Conservation (phyloP, 768 basidiomycete genomes). For the Amanita fuliginea region DNA sequence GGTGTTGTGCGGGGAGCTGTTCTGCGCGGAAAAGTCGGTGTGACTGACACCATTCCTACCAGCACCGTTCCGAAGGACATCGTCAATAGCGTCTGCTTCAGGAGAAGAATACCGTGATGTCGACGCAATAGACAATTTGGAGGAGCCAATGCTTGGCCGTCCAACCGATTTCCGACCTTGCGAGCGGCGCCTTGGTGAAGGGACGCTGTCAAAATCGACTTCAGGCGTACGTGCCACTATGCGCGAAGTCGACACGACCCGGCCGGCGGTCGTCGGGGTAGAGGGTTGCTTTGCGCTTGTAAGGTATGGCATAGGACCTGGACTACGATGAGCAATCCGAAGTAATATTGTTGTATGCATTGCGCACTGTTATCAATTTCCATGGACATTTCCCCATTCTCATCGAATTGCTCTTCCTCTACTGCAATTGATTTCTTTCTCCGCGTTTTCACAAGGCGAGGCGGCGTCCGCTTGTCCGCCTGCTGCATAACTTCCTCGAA, state of each 20-base stretch:
- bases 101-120: not conserved
- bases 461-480: conserved; percentile 56
- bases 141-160: conserved; percentile 28
- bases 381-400: conserved; percentile 69
- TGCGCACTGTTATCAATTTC: conserved; percentile 59
- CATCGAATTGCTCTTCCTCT: conserved; percentile 36
- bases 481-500: conserved; percentile 68
- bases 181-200: conserved; percentile 38
- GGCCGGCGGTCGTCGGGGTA: conserved; percentile 28
- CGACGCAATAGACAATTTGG: conserved; percentile 22
- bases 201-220: conserved; percentile 52
- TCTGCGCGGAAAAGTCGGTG: conserved; percentile 13
- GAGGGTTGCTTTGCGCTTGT: conserved; percentile 27
- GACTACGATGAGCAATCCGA: not conserved
- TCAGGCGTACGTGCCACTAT: conserved; percentile 40
- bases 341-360: conserved; percentile 5
- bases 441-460: conserved; percentile 36
- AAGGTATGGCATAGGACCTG: conserved; percentile 33
- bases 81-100: conserved; percentile 18
- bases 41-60: conserved; percentile 15
- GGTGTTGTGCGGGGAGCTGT: conserved; percentile 20
- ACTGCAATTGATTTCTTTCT: conserved; percentile 29
- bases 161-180: conserved; percentile 19
- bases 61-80: conserved; percentile 15
- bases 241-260: conserved; percentile 30